Base-by-base conservation (phyloP, 768 basidiomycete genomes). In the Xerocomellus chrysenteron region DNA sequence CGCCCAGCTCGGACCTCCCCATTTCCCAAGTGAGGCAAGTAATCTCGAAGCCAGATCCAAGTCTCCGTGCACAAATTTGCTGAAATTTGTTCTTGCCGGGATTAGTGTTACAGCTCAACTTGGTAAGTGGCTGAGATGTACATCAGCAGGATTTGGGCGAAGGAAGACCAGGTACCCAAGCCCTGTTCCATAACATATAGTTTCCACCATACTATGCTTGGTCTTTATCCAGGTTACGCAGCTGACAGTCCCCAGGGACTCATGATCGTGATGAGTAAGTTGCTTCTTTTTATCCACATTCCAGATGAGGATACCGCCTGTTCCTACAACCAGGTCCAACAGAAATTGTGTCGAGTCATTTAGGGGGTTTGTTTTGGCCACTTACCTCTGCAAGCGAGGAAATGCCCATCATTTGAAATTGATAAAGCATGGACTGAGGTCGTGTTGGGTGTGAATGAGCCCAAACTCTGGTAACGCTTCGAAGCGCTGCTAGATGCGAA, bases 151-250 rank as follows among this genome's bases (percentile, higher is more conserved):
- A 21, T 54, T 56, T 1, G 39, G 28, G 1, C 41, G 12, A 21
- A 62, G 12, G 13, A 58, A 59, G 3, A 59, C 40, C 0, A 62
- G 10, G 6, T 62, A 54, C 1, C 58, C 58, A 0, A 54, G 26
- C 1, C 48, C 39, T 4, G 42, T 62, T 0, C 58, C 58, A 36
- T 62, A 62, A 28, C 55, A 54, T 1, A 62, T 21, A 1, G 43
- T 62, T 44, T 62, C 52, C 0, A 24, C 6, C 6, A 19, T 2
- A 7, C 24, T 37, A 6, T 59, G 16, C 43, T 14, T 57, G 0
- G 43, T 56, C 16, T 26, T 60, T 11, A 47, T 42, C 58, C 55
- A 60, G 2, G 21, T 54, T 9, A 36, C n/a, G 16, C 50, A 56
- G 32, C 45, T 52, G 26, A 52, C 35, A 36, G 51, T 32, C 9